Percentiles rank a stretch among this genome's conserved stretches.
phyloP scores from a whole-genome alignment of 2,329 filamentous ascomycete species.

The Geoglossum cookeanum region DNA sequence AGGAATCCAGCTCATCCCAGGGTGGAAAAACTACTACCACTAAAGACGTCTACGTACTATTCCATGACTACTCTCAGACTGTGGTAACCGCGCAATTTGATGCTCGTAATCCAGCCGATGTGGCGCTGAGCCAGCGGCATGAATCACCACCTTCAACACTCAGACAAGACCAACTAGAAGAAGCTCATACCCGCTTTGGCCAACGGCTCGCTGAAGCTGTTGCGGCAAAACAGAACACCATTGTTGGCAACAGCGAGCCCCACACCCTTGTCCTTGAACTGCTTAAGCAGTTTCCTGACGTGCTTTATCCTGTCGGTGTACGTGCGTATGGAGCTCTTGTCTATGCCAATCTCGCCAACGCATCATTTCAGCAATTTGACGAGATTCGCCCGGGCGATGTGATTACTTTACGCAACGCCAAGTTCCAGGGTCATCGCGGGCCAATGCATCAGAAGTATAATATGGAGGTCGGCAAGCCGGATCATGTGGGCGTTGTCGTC shows the following conservation, averaged over 20 bases:
- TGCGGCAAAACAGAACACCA: constrained; percentile 51
- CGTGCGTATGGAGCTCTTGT: constrained; percentile 81
- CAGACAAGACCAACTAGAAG: constrained; percentile 84
- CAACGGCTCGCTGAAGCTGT: constrained; percentile 55
- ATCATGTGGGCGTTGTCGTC: constrained; percentile 77
- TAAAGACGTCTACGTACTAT: constrained; percentile 73
- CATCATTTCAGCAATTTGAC: constrained; percentile 72
- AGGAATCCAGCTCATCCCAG: constrained; percentile 54
- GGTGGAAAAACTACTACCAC: constrained; percentile 53
- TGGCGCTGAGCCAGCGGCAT: constrained; percentile 65
- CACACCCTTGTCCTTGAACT: constrained; percentile 62
- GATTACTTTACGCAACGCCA: constrained; percentile 77
- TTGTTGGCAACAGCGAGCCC: constrained; percentile 71
- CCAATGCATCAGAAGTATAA: constrained; percentile 91
- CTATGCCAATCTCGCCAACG: constrained; percentile 89
- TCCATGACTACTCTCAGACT: constrained; percentile 91
- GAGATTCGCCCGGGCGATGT: constrained; percentile 90
- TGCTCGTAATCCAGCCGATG: constrained; percentile 50
- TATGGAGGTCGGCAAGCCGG: constrained; percentile 66
- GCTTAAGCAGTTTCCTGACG: constrained; percentile 51
- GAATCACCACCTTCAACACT: constrained; percentile 63
- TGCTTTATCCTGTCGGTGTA: constrained; percentile 66
- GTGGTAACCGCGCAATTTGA: constrained; percentile 68
- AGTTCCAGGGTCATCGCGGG: constrained; percentile 88
- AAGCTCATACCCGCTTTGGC: constrained; percentile 65